phyloP scores from a whole-genome alignment of 139 green algal species.

The Haematococcus lacustris region DNA sequence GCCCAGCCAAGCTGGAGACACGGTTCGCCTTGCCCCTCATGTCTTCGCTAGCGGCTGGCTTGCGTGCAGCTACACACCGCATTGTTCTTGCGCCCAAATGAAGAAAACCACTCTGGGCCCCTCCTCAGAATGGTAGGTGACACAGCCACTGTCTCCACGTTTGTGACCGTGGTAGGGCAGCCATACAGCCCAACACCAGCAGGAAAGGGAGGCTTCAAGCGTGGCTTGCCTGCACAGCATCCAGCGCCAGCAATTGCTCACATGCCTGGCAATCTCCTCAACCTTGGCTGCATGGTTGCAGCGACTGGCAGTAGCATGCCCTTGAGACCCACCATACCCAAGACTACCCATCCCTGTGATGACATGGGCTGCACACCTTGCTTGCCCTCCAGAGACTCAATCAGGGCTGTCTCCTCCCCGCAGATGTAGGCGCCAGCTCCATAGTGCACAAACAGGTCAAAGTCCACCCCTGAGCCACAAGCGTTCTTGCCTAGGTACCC shows the following conservation, averaged over 20 bases:
- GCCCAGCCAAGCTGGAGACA: too few relatives aligned
- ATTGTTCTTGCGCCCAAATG: constrained; percentile 96
- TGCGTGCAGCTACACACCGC: constrained; percentile 7
- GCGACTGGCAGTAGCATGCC: too few relatives aligned
- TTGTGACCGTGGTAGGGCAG: constrained; percentile 95
- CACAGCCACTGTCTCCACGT: constrained; percentile 96
- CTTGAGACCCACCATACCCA: too few relatives aligned
- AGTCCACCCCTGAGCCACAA: constrained; percentile 88
- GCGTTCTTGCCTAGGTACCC: constrained; percentile 93
- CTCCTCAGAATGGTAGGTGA: constrained; percentile 92
- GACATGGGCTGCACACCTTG: constrained; percentile 50
- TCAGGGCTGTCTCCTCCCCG: constrained; percentile 95
- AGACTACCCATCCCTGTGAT: too few relatives aligned
- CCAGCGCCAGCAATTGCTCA: too few relatives aligned
- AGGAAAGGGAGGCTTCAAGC: constrained; percentile 96
- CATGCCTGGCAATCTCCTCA: too few relatives aligned
- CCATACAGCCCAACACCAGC: constrained; percentile 94
- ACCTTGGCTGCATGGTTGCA: too few relatives aligned
- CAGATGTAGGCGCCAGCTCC: constrained; percentile 98
- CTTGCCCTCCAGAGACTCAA: constrained; percentile 95
- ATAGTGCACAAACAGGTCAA: constrained; percentile 91
- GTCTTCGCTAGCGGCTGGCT: neutral
- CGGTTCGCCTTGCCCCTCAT: neutral
- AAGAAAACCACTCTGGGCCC: constrained; percentile 91
- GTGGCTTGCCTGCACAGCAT: constrained; percentile 73